These are phyloP conservation scores for Plectosphaerella sp. DNA, from an alignment of 2,329 filamentous ascomycete species.

Conservation along the genomic window DNA sequence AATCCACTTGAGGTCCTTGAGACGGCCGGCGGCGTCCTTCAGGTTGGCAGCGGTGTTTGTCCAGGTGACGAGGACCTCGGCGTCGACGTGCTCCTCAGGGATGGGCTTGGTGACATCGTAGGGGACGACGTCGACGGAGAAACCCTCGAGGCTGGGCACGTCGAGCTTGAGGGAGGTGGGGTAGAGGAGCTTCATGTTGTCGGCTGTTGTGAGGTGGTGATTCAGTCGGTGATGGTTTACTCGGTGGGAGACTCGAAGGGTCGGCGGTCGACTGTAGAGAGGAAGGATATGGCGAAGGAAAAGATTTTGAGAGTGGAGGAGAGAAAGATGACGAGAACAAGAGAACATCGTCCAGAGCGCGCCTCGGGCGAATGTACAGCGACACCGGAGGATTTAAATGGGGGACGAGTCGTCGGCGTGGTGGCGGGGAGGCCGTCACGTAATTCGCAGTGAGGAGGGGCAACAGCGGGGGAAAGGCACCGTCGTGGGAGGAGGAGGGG, in stretches of 20 bases:
- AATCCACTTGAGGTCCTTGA: slow-evolving; percentile 59
- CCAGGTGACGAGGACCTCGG: slow-evolving; percentile 59
- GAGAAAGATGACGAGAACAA: background rate
- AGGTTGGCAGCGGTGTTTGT: slow-evolving; percentile 55
- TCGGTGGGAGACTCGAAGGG: background rate
- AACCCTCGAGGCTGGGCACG: slow-evolving; percentile 50
- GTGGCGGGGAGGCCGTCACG: too few species aligned
- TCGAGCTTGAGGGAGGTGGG: slow-evolving; percentile 59
- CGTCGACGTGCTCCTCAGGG: slow-evolving; percentile 53
- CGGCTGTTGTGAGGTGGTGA: background rate
- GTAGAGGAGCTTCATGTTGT: slow-evolving; percentile 61
- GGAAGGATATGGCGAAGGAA: background rate
- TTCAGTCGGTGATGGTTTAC: background rate
- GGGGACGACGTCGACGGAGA: slow-evolving; percentile 50
- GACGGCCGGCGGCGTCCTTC: slow-evolving; percentile 47
- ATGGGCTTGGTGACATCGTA: slow-evolving; percentile 56
- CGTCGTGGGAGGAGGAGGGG: too few species aligned
- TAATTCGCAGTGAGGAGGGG: too few species aligned
- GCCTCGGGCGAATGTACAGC: background rate
- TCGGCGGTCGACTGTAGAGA: background rate
- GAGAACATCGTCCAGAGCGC: background rate
- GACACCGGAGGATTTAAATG: slow-evolving; percentile 1
- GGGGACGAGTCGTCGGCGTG: background rate
- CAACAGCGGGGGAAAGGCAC: too few species aligned
- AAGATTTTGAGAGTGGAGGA: background rate